These are phyloP conservation scores for Kazachstania africana DNA, from an alignment of 805 yeast species.

Conservation along the genomic window DNA sequence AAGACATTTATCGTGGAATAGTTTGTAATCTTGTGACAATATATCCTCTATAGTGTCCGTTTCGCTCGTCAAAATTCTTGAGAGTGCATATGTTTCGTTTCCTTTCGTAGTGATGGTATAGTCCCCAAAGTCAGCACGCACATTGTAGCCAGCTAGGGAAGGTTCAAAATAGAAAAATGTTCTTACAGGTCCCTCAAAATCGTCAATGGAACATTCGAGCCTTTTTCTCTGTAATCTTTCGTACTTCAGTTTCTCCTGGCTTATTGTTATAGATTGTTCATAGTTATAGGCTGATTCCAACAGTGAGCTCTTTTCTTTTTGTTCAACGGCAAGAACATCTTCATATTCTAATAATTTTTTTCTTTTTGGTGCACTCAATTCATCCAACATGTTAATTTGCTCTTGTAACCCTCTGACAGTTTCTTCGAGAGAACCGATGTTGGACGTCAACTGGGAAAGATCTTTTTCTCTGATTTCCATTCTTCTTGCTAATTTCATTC, in stretches of 20 bases:
- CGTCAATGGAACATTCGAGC: constrained; percentile 40
- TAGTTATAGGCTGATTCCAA: too few species aligned
- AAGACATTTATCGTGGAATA: constrained; percentile 21
- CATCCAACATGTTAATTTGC: too few species aligned
- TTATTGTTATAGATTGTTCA: too few species aligned
- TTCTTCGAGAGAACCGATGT: too few species aligned
- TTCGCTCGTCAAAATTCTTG: constrained; percentile 15
- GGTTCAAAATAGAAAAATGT: constrained; percentile 17
- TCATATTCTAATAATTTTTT: too few species aligned
- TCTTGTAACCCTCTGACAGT: too few species aligned
- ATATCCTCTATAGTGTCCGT: constrained; percentile 12
- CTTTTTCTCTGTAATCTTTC: constrained; percentile 28
- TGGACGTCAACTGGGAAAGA: too few species aligned
- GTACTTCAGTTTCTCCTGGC: too few species aligned
- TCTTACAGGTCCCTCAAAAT: constrained; percentile 26
- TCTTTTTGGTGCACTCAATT: too few species aligned
- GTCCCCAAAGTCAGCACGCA: constrained; percentile 10
- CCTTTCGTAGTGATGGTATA: constrained; percentile 3
- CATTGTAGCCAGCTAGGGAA: constrained; percentile 1
- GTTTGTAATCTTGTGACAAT: constrained; percentile 17
- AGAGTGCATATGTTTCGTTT: constrained; percentile 6
- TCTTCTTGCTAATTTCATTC: neutral
- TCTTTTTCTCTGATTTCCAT: neutral
- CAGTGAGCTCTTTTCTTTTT: too few species aligned
- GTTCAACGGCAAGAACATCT: constrained; percentile 1